phyloP scores from a whole-genome alignment of 257 asterid genomes.

The Voacanga thouarsii region DNA sequence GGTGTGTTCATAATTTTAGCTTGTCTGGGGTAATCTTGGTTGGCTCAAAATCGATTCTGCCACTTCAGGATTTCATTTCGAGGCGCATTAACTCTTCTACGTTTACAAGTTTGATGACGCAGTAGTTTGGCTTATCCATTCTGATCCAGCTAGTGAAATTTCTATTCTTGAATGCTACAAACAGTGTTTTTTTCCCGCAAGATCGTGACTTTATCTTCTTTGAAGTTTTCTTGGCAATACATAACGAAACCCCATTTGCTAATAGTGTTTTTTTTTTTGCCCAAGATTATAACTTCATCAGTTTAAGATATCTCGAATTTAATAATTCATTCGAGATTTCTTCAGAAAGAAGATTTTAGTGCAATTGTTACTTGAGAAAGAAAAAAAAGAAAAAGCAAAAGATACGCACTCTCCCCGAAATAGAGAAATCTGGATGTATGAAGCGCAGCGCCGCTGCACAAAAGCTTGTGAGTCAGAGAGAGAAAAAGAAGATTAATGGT shows the following conservation, averaged over 20 bases:
- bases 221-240: no score
- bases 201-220: no score
- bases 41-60: neutral
- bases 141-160: neutral
- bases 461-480: slow-evolving; percentile 8
- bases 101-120: no score
- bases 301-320: no score
- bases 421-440: neutral
- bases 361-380: neutral
- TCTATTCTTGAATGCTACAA: neutral
- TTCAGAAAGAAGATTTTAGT: neutral
- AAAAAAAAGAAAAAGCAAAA: neutral
- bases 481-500: neutral
- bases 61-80: neutral
- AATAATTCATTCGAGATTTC: neutral
- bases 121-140: no score
- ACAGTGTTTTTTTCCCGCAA: no score
- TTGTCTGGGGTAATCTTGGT: neutral
- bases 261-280: no score
- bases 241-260: no score
- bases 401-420: neutral
- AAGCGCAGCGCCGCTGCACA: slow-evolving; percentile 23
- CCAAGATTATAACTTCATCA: no score
- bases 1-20: neutral
- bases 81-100: neutral